Conservation (phyloP, 306 rosid species). For the Biancaea sappan region DNA sequence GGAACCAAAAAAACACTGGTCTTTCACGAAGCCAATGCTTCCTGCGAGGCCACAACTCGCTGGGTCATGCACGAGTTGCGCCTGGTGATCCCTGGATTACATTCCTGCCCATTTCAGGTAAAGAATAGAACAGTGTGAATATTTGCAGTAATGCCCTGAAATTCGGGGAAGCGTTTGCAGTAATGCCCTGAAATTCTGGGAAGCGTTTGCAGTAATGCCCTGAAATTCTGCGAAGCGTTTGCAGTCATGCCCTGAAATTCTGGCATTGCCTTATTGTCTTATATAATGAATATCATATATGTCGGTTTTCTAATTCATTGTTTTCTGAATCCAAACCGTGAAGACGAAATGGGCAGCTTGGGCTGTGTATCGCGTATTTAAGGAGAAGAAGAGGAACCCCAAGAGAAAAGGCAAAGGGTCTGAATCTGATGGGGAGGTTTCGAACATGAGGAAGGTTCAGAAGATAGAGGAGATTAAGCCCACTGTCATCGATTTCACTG, state of each 20-base stretch:
- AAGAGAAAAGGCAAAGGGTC: slow-evolving; percentile 21
- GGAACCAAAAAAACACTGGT: slow-evolving; percentile 47
- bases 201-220: too few species aligned
- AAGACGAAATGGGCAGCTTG: slow-evolving; percentile 41
- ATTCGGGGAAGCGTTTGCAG: background rate
- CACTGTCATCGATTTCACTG: slow-evolving; percentile 30
- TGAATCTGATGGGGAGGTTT: background rate
- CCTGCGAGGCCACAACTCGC: background rate
- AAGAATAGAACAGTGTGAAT: background rate
- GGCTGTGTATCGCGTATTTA: slow-evolving; percentile 51
- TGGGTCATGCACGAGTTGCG: slow-evolving; percentile 69
- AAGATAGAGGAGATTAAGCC: slow-evolving; percentile 2
- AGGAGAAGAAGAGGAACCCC: slow-evolving; percentile 35
- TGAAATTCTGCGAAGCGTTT: too few species aligned
- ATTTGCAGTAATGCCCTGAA: too few species aligned
- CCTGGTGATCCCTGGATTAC: background rate
- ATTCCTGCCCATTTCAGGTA: slow-evolving; percentile 38
- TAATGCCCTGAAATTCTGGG: background rate
- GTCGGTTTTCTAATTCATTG: background rate
- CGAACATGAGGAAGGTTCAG: background rate
- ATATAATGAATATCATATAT: too few species aligned
- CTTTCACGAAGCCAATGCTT: slow-evolving; percentile 31
- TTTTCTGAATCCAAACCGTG: slow-evolving; percentile 15
- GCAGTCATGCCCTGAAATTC: background rate
- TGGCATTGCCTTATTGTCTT: background rate